Percentiles rank a stretch among this genome's conserved stretches.
These are phyloP conservation scores for Nitzschia sp. DNA, from an alignment of 108 stramenopile species.

Conservation along the genomic window DNA sequence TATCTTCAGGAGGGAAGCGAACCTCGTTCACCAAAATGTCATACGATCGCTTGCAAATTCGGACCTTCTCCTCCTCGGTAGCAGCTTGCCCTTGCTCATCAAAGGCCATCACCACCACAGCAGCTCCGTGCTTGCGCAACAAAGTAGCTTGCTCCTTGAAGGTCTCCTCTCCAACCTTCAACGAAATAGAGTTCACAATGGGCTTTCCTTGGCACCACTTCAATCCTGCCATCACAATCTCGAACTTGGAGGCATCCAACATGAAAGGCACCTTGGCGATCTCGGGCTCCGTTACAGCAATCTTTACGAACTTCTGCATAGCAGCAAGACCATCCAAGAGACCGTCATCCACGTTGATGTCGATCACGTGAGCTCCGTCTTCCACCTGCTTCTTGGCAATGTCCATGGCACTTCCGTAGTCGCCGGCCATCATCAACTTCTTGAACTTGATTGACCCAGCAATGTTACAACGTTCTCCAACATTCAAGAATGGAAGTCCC, in stretches of 20 bases:
- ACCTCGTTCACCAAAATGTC: conserved; percentile 96
- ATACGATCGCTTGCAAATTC: conserved; percentile 99
- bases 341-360: conserved; percentile 99
- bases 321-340: conserved; percentile 96
- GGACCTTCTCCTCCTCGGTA: conserved; percentile 93
- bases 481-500: conserved; percentile 94
- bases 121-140: conserved; percentile 95
- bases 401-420: conserved; percentile 96
- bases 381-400: conserved; percentile 98
- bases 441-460: conserved; percentile 95
- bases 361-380: conserved; percentile 97
- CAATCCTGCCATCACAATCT: conserved; percentile 92
- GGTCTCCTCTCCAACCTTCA: conserved; percentile 97
- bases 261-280: conserved; percentile 96
- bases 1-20: conserved; percentile 97
- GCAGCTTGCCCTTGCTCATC: conserved; percentile 99
- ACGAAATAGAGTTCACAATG: conserved; percentile 96
- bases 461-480: conserved; percentile 97
- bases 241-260: conserved; percentile 98
- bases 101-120: conserved; percentile 99
- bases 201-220: conserved; percentile 98
- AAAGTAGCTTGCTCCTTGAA: conserved; percentile 96
- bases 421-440: conserved; percentile 94
- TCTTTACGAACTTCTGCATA: conserved; percentile 99
- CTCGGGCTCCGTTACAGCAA: conserved; percentile 97